phyloP scores from a whole-genome alignment of 2,329 filamentous ascomycete genomes.

The Verticillium longisporum region DNA sequence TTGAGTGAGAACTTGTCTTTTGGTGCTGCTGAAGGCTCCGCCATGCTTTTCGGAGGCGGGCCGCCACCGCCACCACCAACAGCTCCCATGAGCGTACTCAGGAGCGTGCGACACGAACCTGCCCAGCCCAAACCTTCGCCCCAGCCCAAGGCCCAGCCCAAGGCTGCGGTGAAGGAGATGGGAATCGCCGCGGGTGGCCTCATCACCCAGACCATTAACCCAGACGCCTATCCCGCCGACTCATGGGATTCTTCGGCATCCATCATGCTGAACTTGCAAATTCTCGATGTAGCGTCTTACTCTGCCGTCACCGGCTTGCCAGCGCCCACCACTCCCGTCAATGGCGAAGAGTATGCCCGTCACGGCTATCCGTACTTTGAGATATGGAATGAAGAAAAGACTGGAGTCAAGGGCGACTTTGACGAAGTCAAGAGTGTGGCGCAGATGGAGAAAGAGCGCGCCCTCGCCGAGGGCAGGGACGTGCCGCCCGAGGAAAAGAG shows the following conservation, averaged over 20 bases:
- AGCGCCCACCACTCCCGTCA: constrained; percentile 25
- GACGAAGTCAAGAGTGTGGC: constrained; percentile 12
- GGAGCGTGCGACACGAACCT: no score
- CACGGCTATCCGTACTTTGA: constrained; percentile 29
- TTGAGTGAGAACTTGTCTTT: no score
- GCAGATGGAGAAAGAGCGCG: constrained; percentile 9
- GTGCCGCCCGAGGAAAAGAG: constrained; percentile 6
- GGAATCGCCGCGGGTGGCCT: constrained; percentile 29
- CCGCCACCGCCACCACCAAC: no score
- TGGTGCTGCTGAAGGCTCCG: no score
- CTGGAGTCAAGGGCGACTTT: constrained; percentile 11
- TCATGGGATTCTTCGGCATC: constrained; percentile 21
- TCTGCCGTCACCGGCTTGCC: constrained; percentile 23
- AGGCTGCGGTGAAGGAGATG: constrained; percentile 19
- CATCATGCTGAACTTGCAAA: constrained; percentile 28
- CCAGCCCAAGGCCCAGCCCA: not conserved
- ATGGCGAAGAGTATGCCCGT: constrained; percentile 22
- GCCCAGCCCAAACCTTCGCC: no score
- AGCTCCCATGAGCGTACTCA: no score
- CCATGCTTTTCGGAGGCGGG: no score
- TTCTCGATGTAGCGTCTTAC: constrained; percentile 28
- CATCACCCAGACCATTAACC: constrained; percentile 29
- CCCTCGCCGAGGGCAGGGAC: constrained; percentile 4
- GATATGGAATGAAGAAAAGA: constrained; percentile 11
- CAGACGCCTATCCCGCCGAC: constrained; percentile 17